Percentiles rank a stretch among this genome's conserved stretches.
These are phyloP conservation scores for Akanthomyces muscarius DNA, from an alignment of 2,329 filamentous ascomycete species.

Conservation along the genomic window DNA sequence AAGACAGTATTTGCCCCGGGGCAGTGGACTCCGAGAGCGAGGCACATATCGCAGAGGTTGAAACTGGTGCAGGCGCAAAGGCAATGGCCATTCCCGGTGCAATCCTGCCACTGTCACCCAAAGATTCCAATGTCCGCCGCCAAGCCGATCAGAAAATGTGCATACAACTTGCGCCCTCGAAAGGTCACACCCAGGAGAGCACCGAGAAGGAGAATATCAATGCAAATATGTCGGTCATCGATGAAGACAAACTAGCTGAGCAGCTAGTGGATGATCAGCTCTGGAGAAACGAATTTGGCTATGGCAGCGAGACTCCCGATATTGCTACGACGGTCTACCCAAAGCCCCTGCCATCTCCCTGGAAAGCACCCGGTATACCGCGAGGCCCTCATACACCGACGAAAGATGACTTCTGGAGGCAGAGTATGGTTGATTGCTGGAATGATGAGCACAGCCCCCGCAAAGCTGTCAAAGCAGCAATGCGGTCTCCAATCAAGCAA, in stretches of 20 bases:
- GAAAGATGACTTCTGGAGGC: conserved; percentile 57
- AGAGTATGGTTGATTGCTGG: conserved; percentile 58
- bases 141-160: background rate
- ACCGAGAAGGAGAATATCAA: background rate
- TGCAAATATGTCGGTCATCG: background rate
- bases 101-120: background rate
- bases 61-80: background rate
- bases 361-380: conserved; percentile 41
- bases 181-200: no score
- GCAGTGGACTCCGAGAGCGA: background rate
- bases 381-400: conserved; percentile 50
- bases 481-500: conserved; percentile 28
- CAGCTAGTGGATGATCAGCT: background rate
- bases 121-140: background rate
- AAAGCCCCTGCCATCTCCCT: conserved; percentile 28
- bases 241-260: background rate
- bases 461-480: conserved; percentile 34
- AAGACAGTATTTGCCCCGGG: background rate
- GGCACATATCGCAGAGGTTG: background rate
- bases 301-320: background rate
- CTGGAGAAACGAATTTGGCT: background rate
- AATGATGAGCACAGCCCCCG: conserved; percentile 57
- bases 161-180: background rate
- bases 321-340: background rate
- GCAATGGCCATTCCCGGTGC: no score